These are phyloP conservation scores for Neophaeococcomyces aloes DNA, from an alignment of 2,329 filamentous ascomycete species.

Conservation along the genomic window DNA sequence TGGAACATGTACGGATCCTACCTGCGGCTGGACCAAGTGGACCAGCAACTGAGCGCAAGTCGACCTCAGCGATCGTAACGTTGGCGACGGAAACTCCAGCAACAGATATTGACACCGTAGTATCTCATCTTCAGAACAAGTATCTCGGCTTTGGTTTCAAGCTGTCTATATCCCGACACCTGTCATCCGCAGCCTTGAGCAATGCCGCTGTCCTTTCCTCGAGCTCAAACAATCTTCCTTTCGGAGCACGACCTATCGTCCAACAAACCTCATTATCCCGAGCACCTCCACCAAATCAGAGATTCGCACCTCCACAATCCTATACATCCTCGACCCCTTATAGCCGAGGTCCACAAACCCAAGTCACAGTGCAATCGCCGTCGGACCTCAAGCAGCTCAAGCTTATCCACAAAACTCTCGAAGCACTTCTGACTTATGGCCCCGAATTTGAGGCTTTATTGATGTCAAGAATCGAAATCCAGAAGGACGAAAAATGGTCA, in stretches of 20 bases:
- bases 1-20: constrained; percentile 65
- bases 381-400: constrained; percentile 67
- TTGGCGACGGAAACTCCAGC: constrained; percentile 70
- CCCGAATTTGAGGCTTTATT: constrained; percentile 83
- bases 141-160: constrained; percentile 81
- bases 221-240: constrained; percentile 48
- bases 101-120: constrained; percentile 69
- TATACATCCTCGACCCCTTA: constrained; percentile 43
- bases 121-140: constrained; percentile 67
- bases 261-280: constrained; percentile 40
- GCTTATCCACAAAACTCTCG: constrained; percentile 79
- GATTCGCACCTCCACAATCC: constrained; percentile 67
- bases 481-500: constrained; percentile 79
- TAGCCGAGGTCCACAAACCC: constrained; percentile 40
- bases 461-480: constrained; percentile 76
- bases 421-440: constrained; percentile 66
- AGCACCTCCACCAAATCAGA: constrained; percentile 39
- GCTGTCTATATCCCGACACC: constrained; percentile 66
- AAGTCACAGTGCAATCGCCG: constrained; percentile 65
- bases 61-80: constrained; percentile 67
- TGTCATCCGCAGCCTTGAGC: constrained; percentile 63
- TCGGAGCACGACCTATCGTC: constrained; percentile 61
- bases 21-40: constrained; percentile 42
- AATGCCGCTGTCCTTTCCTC: constrained; percentile 41
- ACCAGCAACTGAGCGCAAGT: constrained; percentile 52